A percentile compares a stretch with the other conserved stretches of the same genome.
These are phyloP conservation scores for Fusarium compactum DNA, from an alignment of 2,329 filamentous ascomycete species.

Conservation along the genomic window DNA sequence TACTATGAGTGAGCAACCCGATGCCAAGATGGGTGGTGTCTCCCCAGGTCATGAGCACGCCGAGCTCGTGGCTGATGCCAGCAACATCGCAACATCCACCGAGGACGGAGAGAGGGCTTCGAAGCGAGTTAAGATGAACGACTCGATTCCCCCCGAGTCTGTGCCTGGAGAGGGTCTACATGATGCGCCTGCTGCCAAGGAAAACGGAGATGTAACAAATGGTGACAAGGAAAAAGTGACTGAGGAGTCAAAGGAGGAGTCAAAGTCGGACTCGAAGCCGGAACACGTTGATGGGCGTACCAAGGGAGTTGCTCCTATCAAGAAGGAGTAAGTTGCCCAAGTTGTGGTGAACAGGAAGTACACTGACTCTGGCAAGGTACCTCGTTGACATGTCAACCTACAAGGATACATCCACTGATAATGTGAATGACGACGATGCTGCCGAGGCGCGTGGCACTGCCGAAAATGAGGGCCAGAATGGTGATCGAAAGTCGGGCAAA, in stretches of 20 bases:
- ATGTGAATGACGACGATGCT: conserved; percentile 60
- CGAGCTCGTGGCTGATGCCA: conserved; percentile 32
- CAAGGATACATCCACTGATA: conserved; percentile 40
- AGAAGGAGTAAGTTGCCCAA: conserved; percentile 71
- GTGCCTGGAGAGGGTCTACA: conserved; percentile 39
- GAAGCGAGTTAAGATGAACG: conserved; percentile 70
- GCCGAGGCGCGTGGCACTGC: conserved; percentile 58
- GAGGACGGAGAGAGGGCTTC: conserved; percentile 57
- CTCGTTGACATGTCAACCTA: conserved; percentile 54
- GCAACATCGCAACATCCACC: conserved; percentile 15
- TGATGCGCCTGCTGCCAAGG: conserved; percentile 29
- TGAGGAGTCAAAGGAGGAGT: conserved; percentile 23
- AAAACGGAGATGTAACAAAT: conserved; percentile 31
- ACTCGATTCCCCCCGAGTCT: conserved; percentile 35
- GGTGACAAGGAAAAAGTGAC: conserved; percentile 33
- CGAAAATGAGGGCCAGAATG: conserved; percentile 61
- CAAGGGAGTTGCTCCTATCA: conserved; percentile 76
- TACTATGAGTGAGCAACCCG: conserved; percentile 47
- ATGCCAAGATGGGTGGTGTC: conserved; percentile 41
- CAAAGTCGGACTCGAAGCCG: conserved; percentile 16
- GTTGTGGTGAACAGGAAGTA: background rate
- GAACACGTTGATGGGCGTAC: conserved; percentile 49
- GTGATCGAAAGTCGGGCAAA: conserved; percentile 64
- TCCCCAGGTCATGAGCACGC: conserved; percentile 32
- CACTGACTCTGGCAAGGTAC: conserved; percentile 52